These are phyloP conservation scores for Aureobasidium subglaciale DNA, from an alignment of 2,329 filamentous ascomycete genomes.

Conservation along the genomic window DNA sequence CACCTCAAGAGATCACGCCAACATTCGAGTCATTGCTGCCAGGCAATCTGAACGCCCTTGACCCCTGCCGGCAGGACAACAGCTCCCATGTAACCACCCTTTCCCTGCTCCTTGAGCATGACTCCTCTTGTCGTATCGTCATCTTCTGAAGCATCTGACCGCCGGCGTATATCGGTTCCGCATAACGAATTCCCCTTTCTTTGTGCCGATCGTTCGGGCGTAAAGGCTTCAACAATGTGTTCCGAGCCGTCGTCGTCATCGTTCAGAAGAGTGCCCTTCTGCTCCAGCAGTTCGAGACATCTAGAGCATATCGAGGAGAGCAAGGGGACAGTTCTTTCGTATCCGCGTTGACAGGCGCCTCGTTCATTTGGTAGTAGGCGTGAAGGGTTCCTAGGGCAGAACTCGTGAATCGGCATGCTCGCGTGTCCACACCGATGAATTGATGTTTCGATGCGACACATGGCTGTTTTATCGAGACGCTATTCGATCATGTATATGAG, in stretches of 20 bases:
- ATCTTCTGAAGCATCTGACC: not conserved
- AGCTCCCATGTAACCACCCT: not conserved
- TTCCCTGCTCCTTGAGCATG: not conserved
- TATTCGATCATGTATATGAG: too few species aligned
- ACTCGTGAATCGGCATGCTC: slow-evolving; percentile 13
- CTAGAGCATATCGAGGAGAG: not conserved
- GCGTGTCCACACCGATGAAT: slow-evolving; percentile 10
- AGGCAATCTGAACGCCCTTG: slow-evolving; percentile 3
- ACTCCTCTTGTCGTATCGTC: not conserved
- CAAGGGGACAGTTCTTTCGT: not conserved
- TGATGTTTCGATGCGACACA: slow-evolving; percentile 13
- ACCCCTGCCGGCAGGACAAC: not conserved
- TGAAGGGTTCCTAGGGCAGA: slow-evolving; percentile 5
- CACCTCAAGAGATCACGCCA: not conserved
- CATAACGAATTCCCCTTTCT: not conserved
- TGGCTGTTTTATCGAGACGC: not conserved
- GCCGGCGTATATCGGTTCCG: not conserved
- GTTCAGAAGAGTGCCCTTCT: not conserved
- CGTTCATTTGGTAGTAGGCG: not conserved
- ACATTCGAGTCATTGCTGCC: not conserved
- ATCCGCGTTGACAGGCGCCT: not conserved
- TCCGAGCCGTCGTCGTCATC: not conserved
- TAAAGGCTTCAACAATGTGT: not conserved
- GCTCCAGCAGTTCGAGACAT: not conserved
- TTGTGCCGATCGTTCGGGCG: not conserved